A percentile compares a stretch with the other conserved stretches of the same genome.
phyloP scores from a whole-genome alignment of 1,284 basidiomycete genomes.

The Ganoderma meredithae region DNA sequence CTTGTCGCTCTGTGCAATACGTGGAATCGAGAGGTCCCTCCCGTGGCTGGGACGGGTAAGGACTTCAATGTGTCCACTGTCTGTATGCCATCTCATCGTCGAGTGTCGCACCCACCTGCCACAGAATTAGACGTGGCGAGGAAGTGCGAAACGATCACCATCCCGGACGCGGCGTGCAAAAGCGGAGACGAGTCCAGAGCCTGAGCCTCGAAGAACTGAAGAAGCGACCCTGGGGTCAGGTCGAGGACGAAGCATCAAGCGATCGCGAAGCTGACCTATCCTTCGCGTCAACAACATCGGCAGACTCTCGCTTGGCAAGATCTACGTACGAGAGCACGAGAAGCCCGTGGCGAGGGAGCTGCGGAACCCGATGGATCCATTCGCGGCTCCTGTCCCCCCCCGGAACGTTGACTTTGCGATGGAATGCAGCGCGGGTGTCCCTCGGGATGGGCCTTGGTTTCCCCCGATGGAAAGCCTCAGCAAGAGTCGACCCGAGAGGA shows the following conservation, averaged over 20 bases:
- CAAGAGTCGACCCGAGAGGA: constrained; percentile 44
- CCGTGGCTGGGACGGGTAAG: too few species aligned
- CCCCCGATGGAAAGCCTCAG: constrained; percentile 45
- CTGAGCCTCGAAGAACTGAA: too few species aligned
- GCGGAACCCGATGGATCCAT: background rate
- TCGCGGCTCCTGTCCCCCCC: constrained; percentile 31
- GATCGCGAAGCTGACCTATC: background rate
- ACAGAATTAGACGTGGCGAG: too few species aligned
- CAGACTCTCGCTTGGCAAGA: constrained; percentile 13
- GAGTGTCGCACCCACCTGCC: too few species aligned
- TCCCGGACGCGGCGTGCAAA: too few species aligned
- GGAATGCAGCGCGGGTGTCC: background rate
- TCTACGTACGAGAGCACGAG: background rate
- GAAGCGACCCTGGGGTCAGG: too few species aligned
- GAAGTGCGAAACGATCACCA: too few species aligned
- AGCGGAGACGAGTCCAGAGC: too few species aligned
- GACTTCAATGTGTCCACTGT: too few species aligned
- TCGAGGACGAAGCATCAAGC: background rate
- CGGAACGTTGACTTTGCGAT: background rate
- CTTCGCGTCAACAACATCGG: constrained; percentile 54
- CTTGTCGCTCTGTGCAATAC: too few species aligned
- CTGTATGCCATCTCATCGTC: too few species aligned
- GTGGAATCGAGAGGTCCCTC: too few species aligned
- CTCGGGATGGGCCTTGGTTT: background rate
- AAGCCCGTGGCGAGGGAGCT: constrained; percentile 22